These are phyloP conservation scores for Parmales sp. DNA, from an alignment of 108 stramenopile species.

Conservation along the genomic window DNA sequence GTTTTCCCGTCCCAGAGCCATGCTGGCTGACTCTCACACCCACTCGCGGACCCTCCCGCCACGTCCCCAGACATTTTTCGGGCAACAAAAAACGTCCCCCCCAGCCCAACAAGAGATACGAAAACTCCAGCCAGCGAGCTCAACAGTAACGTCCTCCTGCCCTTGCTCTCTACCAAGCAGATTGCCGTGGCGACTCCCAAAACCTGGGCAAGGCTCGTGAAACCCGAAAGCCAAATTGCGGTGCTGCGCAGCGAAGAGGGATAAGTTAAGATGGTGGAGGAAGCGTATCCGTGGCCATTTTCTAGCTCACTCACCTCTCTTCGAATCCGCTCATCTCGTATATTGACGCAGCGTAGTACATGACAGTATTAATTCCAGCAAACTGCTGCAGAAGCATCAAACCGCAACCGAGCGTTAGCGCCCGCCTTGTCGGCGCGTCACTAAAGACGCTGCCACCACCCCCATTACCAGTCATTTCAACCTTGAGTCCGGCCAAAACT, in stretches of 20 bases:
- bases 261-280: no score
- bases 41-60: neutral
- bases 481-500: neutral
- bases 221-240: constrained; percentile 55
- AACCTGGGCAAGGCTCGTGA: constrained; percentile 69
- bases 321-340: constrained; percentile 73
- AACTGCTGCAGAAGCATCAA: constrained; percentile 72
- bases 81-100: constrained; percentile 49
- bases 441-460: neutral
- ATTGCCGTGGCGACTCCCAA: constrained; percentile 54
- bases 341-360: constrained; percentile 77
- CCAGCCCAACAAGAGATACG: constrained; percentile 45
- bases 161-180: constrained; percentile 54
- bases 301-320: neutral
- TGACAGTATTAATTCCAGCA: constrained; percentile 83
- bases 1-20: constrained; percentile 50
- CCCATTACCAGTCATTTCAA: neutral
- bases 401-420: constrained; percentile 66
- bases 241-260: no score
- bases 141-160: constrained; percentile 53
- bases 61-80: constrained; percentile 16
- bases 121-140: constrained; percentile 16
- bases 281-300: no score
- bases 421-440: constrained; percentile 40
- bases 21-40: constrained; percentile 32